Evolutionary conservation across 306 rosid genomes (phyloP), one percentile per base, ranked within the genome.

Genomic region (Vigna radiata): DNA sequence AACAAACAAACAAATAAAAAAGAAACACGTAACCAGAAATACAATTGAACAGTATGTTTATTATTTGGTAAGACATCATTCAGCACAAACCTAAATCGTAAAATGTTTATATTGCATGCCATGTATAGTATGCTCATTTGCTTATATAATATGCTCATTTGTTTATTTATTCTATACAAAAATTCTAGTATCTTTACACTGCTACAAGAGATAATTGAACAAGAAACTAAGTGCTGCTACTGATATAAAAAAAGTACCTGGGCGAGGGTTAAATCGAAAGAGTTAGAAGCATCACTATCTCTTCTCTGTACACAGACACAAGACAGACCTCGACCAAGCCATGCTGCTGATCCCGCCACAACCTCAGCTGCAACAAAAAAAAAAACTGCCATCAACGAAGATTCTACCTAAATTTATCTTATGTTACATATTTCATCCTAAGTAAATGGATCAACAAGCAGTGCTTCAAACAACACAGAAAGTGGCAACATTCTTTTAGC

Each of bases 271-370:
- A 95, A 70, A 81, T 92, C 98, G 73, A 95, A 90, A 48, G 95
- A 83, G 75, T 76, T 71, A 71, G 88, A 92, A 9, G 91, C 90
- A 86, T 92, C 96, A 7, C 89, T 89, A 70, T 95, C 98, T 80
- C 97, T 95, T 78, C 96, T 87, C 85, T 92, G 85, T 33, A 53
- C 85, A 82, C 85, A 94, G 60, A 95, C 98, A 81, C 98, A 95
- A 85, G 98, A 95, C 83, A 95, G 95, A 53, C 98, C 97, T 84
- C 91, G 86, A 68, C 98, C 98, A 54, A 95, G 97, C 98, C 98
- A 95, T 77, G 98, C 97, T 49, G 97, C 88, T 49, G 98, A 95
- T 78, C 97, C 97, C 72, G 97, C 97, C 78, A 92, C 97, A 85
- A 89, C 89, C 91, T 95, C 98, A 68, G 97, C 98, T 95, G 91